Conservation (phyloP, 139 green algal genomes). For the Chlamydomonas sp. region DNA sequence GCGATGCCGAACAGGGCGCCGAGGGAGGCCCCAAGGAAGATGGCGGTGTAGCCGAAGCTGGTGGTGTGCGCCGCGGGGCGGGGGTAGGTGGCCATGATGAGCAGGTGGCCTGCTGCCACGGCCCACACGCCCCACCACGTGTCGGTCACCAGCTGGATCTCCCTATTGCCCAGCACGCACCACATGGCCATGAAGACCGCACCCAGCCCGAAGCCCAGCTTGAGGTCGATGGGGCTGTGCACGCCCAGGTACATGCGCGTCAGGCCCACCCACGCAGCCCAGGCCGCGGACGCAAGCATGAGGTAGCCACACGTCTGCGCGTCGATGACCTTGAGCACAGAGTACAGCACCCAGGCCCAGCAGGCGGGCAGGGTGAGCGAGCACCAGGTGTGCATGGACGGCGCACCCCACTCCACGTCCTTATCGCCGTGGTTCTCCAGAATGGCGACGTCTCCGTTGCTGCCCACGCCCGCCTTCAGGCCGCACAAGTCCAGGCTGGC, state of each 20-base stretch:
- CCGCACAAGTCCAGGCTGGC: no score
- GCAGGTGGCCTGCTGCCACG: background rate
- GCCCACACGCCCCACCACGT: background rate
- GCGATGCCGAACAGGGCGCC: background rate
- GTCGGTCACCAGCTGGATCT: background rate
- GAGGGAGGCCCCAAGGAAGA: conserved; percentile 19
- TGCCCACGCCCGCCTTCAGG: background rate
- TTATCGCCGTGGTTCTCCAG: conserved; percentile 12
- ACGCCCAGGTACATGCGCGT: conserved; percentile 33
- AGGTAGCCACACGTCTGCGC: background rate
- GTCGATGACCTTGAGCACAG: background rate
- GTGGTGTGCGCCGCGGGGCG: conserved; percentile 18
- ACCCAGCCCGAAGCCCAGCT: background rate
- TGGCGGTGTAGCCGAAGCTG: conserved; percentile 37
- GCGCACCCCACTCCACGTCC: conserved; percentile 31
- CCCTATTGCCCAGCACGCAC: background rate
- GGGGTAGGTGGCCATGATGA: conserved; percentile 24
- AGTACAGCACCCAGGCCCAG: background rate
- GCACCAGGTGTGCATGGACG: conserved; percentile 45
- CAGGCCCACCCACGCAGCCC: conserved; percentile 16
- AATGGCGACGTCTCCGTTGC: background rate
- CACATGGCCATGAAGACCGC: background rate
- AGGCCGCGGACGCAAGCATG: background rate
- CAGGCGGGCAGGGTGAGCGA: conserved; percentile 19
- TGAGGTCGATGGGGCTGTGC: conserved; percentile 18